Base-by-base conservation (phyloP, 225 moss, liverwort and hornwort genomes). In the Physcomitrium patens region DNA sequence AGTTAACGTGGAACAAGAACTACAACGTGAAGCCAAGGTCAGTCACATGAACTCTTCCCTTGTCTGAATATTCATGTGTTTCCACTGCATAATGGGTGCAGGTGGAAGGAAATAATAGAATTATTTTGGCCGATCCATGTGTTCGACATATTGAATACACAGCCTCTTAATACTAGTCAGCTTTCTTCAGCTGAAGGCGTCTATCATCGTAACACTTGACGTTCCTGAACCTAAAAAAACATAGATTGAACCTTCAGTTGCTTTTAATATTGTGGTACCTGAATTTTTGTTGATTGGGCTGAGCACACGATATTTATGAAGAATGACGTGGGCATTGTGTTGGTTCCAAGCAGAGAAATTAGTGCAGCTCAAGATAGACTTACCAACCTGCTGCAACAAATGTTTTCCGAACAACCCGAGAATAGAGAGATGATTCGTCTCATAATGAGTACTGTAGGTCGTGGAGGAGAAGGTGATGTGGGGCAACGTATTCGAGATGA, bases 401-500 rank as follows among this genome's bases (percentile, higher is more conserved):
- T 88, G 70, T 95, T 81, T 68, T 68, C 77, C 51, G 92, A 93
- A 18, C 92, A 95, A 74, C 91, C 92, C n/a, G 87, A 90, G 51
- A 91, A 95, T 51, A 86, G 93, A 22, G 95, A 95, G 76, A 68
- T 91, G 76, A 84, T 91, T 12, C 76, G 95, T 61, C 78, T 93
- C 41, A 90, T 92, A 31, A 95, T 95, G 95, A 78, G 78, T 46
- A 95, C 95, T 56, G 93, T 93, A 46, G 95, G 92, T 67, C 82
- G 95, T 76, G 95, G 95, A 85, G 95, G 92, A 44, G 78, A 95
- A 73, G 95, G 95, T 73, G 95, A 95, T 61, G 95, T 95, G 9
- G 95, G 95, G 27, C 95, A 95, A 74, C 95, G 95, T 37, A 95
- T 95, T 66, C 88, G 95, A 46, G 95, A 95, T 80, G 95, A 95